Evolutionary conservation across 441 rosid genomes (phyloP).

Genomic region (Rhodomyrtus psidioides): DNA sequence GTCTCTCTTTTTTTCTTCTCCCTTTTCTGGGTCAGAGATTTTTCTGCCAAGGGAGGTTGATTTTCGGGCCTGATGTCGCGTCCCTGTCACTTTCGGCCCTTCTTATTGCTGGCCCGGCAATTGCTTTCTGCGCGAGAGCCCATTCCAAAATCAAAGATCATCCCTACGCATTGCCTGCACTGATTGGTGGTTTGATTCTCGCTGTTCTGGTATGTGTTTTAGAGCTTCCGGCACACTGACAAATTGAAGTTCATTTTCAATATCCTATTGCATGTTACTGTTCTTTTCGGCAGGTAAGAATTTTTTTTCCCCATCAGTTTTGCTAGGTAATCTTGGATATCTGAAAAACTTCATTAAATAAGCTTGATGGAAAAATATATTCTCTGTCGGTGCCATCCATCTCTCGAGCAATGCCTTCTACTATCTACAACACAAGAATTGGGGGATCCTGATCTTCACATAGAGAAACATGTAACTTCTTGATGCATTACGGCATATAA

Average conservation of each 20-base stretch:
- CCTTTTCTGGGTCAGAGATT: conserved; percentile 28
- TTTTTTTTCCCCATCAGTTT: neutral
- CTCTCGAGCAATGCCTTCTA: neutral
- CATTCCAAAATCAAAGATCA: conserved; percentile 16
- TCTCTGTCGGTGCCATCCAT: neutral
- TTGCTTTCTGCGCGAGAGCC: conserved; percentile 27
- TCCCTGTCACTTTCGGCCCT: conserved; percentile 30
- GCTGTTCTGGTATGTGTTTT: conserved; percentile 20
- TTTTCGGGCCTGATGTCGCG: conserved; percentile 55
- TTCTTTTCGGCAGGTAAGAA: neutral
- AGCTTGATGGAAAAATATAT: neutral
- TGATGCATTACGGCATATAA: neutral
- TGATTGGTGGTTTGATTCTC: conserved; percentile 27
- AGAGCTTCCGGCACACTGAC: neutral
- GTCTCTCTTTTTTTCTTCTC: neutral
- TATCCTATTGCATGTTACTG: neutral
- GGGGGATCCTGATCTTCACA: neutral
- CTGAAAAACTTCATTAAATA: neutral
- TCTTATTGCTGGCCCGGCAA: conserved; percentile 38
- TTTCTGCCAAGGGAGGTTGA: conserved; percentile 37
- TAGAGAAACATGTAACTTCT: neutral
- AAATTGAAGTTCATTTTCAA: neutral
- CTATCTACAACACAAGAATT: neutral
- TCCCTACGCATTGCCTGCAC: conserved; percentile 24
- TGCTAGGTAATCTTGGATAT: neutral